Evolutionary conservation across 768 basidiomycete species (phyloP).

Genomic region (Pisolithus microcarpus): DNA sequence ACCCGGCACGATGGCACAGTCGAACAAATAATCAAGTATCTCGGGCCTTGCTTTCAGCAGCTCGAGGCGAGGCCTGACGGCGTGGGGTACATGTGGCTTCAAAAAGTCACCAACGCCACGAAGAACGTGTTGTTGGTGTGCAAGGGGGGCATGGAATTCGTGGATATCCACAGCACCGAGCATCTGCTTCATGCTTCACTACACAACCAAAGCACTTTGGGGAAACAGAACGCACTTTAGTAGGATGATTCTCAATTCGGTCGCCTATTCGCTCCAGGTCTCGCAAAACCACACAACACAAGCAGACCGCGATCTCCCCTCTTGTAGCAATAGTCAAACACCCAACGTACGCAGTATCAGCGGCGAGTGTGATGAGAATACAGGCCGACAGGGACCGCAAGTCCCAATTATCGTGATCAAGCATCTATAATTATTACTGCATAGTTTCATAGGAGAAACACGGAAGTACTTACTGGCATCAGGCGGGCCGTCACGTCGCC

Average conservation of each 20-base stretch:
- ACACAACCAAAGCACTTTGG: not conserved
- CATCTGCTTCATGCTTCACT: slow-evolving; percentile 2
- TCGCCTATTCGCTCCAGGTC: slow-evolving; percentile 18
- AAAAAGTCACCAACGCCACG: slow-evolving; percentile 10
- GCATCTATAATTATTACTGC: slow-evolving; percentile 10
- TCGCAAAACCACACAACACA: slow-evolving; percentile 20
- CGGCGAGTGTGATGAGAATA: slow-evolving; percentile 13
- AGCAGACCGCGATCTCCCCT: slow-evolving; percentile 18
- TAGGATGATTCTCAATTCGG: slow-evolving; percentile 11
- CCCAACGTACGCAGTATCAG: slow-evolving; percentile 19
- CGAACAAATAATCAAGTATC: slow-evolving; percentile 17
- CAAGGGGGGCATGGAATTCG: slow-evolving; percentile 22
- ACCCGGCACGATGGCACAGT: slow-evolving; percentile 19
- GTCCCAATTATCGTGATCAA: slow-evolving; percentile 16
- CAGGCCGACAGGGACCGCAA: slow-evolving; percentile 17
- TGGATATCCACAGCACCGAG: slow-evolving; percentile 10
- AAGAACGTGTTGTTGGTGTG: slow-evolving; percentile 14
- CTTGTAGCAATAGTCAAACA: slow-evolving; percentile 9
- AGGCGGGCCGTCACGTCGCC: slow-evolving; percentile 15
- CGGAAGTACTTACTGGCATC: slow-evolving; percentile 12
- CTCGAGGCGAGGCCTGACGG: slow-evolving; percentile 10
- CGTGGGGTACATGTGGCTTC: slow-evolving; percentile 4
- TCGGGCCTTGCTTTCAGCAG: slow-evolving; percentile 14
- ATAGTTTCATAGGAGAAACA: not conserved
- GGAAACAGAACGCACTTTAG: not conserved